A percentile compares a stretch with the other conserved stretches of the same genome.
Conservation (phyloP, 2,329 filamentous ascomycete genomes). For the Fusarium proliferatum region DNA sequence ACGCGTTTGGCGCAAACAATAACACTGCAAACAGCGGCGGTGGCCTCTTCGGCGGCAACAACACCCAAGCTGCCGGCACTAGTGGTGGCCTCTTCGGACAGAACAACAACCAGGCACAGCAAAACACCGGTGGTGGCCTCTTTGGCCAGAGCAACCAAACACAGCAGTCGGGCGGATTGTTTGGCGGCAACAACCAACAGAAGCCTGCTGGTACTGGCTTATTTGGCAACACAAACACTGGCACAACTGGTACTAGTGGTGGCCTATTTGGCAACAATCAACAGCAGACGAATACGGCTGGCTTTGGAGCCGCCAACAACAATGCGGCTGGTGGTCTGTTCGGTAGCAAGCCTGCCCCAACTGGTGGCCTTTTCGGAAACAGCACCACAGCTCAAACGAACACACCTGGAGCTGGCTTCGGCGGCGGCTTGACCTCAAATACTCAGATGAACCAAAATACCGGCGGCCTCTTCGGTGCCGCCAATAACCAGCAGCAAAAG, state of each 20-base stretch:
- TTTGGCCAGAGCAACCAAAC: slow-evolving; percentile 53
- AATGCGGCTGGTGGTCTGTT: slow-evolving; percentile 53
- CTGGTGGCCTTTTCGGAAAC: slow-evolving; percentile 55
- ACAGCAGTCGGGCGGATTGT: slow-evolving; percentile 55
- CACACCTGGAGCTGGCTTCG: slow-evolving; percentile 58
- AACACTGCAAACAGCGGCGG: slow-evolving; percentile 46
- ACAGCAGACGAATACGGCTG: slow-evolving; percentile 46
- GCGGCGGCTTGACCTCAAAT: slow-evolving; percentile 49
- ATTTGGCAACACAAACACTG: slow-evolving; percentile 40
- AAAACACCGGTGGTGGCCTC: slow-evolving; percentile 42
- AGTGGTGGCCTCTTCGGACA: slow-evolving; percentile 56
- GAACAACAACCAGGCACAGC: slow-evolving; percentile 48
- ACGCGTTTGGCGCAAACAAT: slow-evolving; percentile 45
- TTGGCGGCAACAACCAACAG: slow-evolving; percentile 58
- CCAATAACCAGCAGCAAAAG: slow-evolving; percentile 53
- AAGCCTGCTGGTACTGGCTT: slow-evolving; percentile 51
- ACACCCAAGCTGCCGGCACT: slow-evolving; percentile 51
- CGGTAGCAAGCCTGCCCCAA: slow-evolving; percentile 52
- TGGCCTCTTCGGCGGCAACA: slow-evolving; percentile 59
- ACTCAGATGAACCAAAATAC: slow-evolving; percentile 53
- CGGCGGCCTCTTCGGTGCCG: slow-evolving; percentile 62
- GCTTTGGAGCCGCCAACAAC: slow-evolving; percentile 50
- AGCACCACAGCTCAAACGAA: slow-evolving; percentile 49
- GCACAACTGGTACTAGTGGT: slow-evolving; percentile 31
- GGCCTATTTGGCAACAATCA: slow-evolving; percentile 59